Conservation (phyloP, 306 rosid species). For the Geum urbanum region DNA sequence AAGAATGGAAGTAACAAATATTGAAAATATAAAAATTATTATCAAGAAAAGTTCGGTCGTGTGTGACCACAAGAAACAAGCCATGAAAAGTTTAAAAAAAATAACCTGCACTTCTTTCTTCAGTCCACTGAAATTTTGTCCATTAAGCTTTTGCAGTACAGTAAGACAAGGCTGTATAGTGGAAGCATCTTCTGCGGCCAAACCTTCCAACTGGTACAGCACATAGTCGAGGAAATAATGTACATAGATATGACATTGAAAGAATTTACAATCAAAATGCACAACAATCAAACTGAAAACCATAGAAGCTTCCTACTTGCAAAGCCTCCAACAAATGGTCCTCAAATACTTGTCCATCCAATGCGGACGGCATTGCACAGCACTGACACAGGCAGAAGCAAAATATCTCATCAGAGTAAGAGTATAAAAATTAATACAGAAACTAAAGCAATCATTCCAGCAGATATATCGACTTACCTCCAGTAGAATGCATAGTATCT, state of each 20-base stretch:
- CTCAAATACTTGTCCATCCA: constrained; percentile 46
- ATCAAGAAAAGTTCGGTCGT: neutral
- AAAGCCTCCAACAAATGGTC: constrained; percentile 59
- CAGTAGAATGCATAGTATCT: constrained; percentile 67
- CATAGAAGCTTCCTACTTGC: constrained; percentile 45
- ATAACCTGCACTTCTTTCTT: constrained; percentile 59
- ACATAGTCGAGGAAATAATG: constrained; percentile 18
- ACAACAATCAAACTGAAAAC: constrained; percentile 16
- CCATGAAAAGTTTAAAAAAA: constrained; percentile 10
- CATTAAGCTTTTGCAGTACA: constrained; percentile 58
- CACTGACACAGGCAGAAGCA: constrained; percentile 39
- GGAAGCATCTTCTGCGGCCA: constrained; percentile 52
- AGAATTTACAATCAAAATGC: neutral
- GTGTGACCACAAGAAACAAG: neutral
- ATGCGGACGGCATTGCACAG: constrained; percentile 53
- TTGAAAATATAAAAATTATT: neutral
- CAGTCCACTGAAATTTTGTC: constrained; percentile 48
- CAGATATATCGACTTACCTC: constrained; percentile 48
- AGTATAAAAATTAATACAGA: constrained; percentile 3
- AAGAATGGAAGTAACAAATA: too few relatives aligned
- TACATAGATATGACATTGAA: constrained; percentile 16
- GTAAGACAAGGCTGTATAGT: constrained; percentile 62
- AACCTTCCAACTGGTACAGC: constrained; percentile 52
- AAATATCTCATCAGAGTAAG: constrained; percentile 22
- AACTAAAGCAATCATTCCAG: neutral